These are phyloP conservation scores for Fusarium solani-melongenae DNA, from an alignment of 2,329 filamentous ascomycete species.

Conservation along the genomic window DNA sequence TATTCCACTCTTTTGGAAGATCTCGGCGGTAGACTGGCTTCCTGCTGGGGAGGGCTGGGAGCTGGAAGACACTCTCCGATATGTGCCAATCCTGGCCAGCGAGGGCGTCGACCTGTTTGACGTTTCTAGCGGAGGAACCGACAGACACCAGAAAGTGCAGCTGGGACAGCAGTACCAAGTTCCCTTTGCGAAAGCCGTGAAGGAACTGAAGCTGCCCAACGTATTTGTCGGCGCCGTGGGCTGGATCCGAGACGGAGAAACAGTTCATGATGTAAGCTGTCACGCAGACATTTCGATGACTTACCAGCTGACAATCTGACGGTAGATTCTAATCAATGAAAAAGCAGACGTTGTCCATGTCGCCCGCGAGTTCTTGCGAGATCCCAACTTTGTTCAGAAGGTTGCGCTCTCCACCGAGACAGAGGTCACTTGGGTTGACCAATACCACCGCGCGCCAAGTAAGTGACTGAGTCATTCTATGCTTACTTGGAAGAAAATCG, in stretches of 20 bases:
- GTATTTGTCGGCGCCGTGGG: not conserved
- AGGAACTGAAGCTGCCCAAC: not conserved
- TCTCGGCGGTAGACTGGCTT: not conserved
- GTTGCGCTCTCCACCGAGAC: not conserved
- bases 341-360: not conserved
- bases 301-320: not conserved
- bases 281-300: not conserved
- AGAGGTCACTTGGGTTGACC: not conserved
- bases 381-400: not conserved
- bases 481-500: not conserved
- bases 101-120: not conserved
- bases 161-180: not conserved
- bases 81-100: not conserved
- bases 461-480: not conserved
- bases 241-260: not conserved
- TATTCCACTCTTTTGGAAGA: not conserved
- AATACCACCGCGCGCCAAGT: not conserved
- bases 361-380: not conserved
- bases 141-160: not conserved
- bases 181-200: not conserved
- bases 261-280: not conserved
- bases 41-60: not conserved
- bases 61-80: not conserved
- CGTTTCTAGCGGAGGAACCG: not conserved
- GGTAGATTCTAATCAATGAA: not conserved